phyloP scores from a whole-genome alignment of 192 early-diverging fungal species.

The Coemansia sp. region DNA sequence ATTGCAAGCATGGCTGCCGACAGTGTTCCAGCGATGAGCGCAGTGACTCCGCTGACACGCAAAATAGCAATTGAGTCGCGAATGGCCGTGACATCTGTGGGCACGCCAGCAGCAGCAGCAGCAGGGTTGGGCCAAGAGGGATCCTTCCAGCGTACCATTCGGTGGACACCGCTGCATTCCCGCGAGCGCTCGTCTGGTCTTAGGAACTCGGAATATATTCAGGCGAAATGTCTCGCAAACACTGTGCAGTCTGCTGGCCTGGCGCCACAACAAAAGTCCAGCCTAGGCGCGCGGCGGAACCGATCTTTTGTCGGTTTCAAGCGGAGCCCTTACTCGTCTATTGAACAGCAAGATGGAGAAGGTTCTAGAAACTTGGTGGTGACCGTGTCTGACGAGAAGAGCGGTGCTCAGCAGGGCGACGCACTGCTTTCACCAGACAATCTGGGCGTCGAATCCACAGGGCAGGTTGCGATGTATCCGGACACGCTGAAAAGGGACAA shows the following conservation, averaged over 20 bases:
- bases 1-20: conserved; percentile 80
- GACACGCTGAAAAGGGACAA: neutral
- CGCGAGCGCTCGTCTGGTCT: neutral
- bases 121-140: neutral
- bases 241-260: neutral
- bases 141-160: conserved; percentile 7
- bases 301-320: neutral
- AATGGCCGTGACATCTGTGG: neutral
- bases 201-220: neutral
- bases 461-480: conserved; percentile 41
- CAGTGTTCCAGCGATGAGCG: conserved; percentile 54
- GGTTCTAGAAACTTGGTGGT: neutral
- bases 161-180: conserved; percentile 20
- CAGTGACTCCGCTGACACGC: neutral
- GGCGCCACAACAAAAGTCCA: neutral
- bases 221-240: neutral
- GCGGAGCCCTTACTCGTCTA: neutral
- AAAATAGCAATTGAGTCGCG: neutral
- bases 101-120: neutral
- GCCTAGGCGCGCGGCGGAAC: neutral
- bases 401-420: neutral
- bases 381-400: neutral
- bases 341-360: neutral
- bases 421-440: conserved; percentile 20
- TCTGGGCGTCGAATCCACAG: conserved; percentile 4